Conservation (phyloP, 257 asterid genomes). For the Primulina tabacum region DNA sequence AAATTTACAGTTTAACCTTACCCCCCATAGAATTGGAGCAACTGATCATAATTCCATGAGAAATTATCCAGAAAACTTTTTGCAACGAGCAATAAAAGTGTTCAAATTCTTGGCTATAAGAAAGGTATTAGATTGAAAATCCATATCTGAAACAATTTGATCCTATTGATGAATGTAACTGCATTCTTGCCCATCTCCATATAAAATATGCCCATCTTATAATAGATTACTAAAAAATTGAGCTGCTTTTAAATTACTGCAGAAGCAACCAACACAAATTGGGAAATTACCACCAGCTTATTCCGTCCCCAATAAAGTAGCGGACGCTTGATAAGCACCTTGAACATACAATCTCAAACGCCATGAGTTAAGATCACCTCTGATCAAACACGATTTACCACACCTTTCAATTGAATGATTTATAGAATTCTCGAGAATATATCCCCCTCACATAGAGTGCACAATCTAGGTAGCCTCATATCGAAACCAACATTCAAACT, state of each 20-base stretch:
- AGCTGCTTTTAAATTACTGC: background rate
- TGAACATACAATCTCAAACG: background rate
- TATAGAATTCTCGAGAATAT: background rate
- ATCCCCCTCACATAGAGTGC: background rate
- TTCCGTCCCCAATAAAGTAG: background rate
- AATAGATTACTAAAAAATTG: background rate
- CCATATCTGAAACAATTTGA: background rate
- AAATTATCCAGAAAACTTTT: background rate
- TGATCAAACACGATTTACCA: background rate
- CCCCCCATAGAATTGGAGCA: background rate
- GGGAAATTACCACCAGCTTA: slow-evolving; percentile 1
- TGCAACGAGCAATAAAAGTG: slow-evolving; percentile 1
- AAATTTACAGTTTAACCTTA: background rate
- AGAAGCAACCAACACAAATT: background rate
- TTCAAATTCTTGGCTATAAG: background rate
- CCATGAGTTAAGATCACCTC: background rate
- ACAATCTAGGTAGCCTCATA: background rate
- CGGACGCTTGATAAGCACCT: background rate
- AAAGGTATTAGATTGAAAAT: background rate
- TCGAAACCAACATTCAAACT: slow-evolving; percentile 13
- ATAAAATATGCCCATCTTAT: background rate
- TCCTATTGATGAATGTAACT: background rate
- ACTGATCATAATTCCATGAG: background rate
- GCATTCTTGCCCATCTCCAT: background rate
- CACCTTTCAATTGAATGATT: background rate